Percentiles rank a stretch among this genome's conserved stretches.
Conservation (phyloP, 108 stramenopile species). For the Bacterosira constricta region DNA sequence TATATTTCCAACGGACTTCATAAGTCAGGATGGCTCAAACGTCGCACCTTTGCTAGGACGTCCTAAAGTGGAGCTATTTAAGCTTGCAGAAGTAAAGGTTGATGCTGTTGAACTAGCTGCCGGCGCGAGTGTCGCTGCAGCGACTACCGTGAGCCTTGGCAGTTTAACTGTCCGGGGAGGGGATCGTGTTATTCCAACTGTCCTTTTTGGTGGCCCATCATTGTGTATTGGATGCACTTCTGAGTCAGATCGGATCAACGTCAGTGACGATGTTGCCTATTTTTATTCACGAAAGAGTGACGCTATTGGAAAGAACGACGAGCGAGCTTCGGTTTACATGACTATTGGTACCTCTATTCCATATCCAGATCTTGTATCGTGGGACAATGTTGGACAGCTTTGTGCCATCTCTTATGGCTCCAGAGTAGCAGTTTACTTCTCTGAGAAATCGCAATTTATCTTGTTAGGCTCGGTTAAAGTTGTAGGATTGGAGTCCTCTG, state of each 20-base stretch:
- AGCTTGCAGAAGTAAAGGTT: slow-evolving; percentile 53
- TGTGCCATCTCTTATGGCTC: slow-evolving; percentile 69
- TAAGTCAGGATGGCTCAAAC: background rate
- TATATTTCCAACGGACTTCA: background rate
- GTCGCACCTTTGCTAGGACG: slow-evolving; percentile 16
- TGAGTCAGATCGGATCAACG: slow-evolving; percentile 35
- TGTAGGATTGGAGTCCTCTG: slow-evolving; percentile 14
- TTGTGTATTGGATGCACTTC: slow-evolving; percentile 63
- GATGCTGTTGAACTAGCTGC: slow-evolving; percentile 59
- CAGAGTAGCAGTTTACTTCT: slow-evolving; percentile 75
- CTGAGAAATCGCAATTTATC: slow-evolving; percentile 62
- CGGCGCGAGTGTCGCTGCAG: slow-evolving; percentile 52
- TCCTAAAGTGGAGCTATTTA: slow-evolving; percentile 65
- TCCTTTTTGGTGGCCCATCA: slow-evolving; percentile 82
- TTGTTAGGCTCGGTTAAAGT: slow-evolving; percentile 66
- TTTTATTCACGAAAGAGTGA: slow-evolving; percentile 70
- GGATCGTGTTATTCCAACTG: slow-evolving; percentile 64
- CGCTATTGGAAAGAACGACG: slow-evolving; percentile 48
- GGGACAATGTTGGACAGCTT: slow-evolving; percentile 81
- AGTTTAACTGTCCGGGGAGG: slow-evolving; percentile 69
- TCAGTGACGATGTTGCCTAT: slow-evolving; percentile 64
- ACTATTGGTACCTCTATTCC: slow-evolving; percentile 78
- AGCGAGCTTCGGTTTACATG: slow-evolving; percentile 55
- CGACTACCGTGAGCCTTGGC: slow-evolving; percentile 63
- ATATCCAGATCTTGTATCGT: slow-evolving; percentile 76